Conservation (phyloP, 2,329 filamentous ascomycete species). For the Neocatenulostroma microsporum region DNA sequence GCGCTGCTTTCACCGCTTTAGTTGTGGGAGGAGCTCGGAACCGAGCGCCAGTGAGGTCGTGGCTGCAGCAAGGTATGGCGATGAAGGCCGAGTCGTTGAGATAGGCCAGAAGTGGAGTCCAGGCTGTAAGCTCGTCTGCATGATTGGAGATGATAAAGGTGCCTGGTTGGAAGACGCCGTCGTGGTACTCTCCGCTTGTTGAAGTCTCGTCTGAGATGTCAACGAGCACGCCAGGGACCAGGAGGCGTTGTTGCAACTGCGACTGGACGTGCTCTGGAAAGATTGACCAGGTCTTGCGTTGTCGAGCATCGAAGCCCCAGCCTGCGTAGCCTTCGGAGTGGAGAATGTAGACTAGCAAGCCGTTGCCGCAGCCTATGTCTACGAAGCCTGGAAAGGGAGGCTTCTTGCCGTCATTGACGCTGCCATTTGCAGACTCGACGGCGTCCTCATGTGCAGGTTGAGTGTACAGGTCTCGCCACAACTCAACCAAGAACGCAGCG, state of each 20-base stretch:
- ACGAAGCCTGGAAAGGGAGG: slow-evolving; percentile 74
- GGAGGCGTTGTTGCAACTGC: slow-evolving; percentile 51
- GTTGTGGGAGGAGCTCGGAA: slow-evolving; percentile 53
- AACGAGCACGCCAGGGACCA: slow-evolving; percentile 49
- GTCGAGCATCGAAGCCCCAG: slow-evolving; percentile 87
- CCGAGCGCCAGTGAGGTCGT: slow-evolving; percentile 66
- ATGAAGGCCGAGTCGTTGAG: slow-evolving; percentile 74
- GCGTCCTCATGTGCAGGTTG: too few relatives aligned
- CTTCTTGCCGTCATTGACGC: slow-evolving; percentile 13
- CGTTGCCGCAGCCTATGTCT: slow-evolving; percentile 94
- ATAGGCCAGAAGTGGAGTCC: slow-evolving; percentile 83
- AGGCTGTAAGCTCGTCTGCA: slow-evolving; percentile 89
- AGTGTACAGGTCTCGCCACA: slow-evolving; percentile 79
- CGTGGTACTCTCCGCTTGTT: slow-evolving; percentile 11
- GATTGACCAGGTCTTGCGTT: slow-evolving; percentile 72
- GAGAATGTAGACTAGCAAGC: slow-evolving; percentile 77
- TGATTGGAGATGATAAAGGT: slow-evolving; percentile 97
- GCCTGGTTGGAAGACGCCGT: slow-evolving; percentile 59
- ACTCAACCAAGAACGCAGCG: slow-evolving; percentile 82
- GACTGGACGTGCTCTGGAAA: slow-evolving; percentile 50
- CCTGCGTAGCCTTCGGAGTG: slow-evolving; percentile 71
- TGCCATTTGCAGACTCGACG: too few relatives aligned
- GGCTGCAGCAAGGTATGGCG: slow-evolving; percentile 91
- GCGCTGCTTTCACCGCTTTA: slow-evolving; percentile 6
- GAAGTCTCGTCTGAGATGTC: neutral